Evolutionary conservation across 352 stramenopile genomes (phyloP), one percentile per base, ranked within the genome.

Genomic region (Phytopythium ostracodes): DNA sequence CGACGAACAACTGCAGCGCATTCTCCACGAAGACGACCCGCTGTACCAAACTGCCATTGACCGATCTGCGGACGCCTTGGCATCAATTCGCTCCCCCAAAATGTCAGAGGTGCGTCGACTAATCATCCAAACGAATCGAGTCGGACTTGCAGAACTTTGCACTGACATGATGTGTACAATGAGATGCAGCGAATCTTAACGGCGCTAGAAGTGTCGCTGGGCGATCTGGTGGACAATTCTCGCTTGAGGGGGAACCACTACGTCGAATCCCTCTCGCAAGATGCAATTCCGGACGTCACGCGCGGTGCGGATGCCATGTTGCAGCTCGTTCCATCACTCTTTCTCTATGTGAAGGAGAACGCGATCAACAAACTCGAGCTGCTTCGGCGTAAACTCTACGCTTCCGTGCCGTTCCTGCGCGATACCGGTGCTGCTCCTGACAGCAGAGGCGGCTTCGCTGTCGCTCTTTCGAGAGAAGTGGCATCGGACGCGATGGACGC

Each of bases 261-360:
- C 29, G 62, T 88, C 18, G 59, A 76, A 25, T 24, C 64, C 0
- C 58, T 82, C 12, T 50, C 54, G 0, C 27, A 56, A 46, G 63
- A 73, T 25, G 55, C 71, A 12, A 56, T 68, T 31, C 65, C 70
- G n/a, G 54, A 62, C 25, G 60, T 71, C 14, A 54, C 75, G 4
- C 35, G 59, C 8, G 65, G 54, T 7, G 67, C 72, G 24, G 62
- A 78, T 27, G 63, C 59, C 12, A 33, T 81, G 22, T 75, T 75
- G 29, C 60, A 75, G 31, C 40, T 64, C 38, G 49, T 89, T 4
- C 76, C 77, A 0, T 69, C 66, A 2, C 71, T 88, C 33, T 85
- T 75, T 58, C 75, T 82, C 11, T 59, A 71, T 15, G 51, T 87
- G 22, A 77, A 82, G 52, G 71, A 78, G 22, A 70, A 77, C 59